Percentiles rank a stretch among this genome's conserved stretches.
These are phyloP conservation scores for Lipomyces chichibuensis DNA, from an alignment of 805 yeast genomes.

Conservation along the genomic window DNA sequence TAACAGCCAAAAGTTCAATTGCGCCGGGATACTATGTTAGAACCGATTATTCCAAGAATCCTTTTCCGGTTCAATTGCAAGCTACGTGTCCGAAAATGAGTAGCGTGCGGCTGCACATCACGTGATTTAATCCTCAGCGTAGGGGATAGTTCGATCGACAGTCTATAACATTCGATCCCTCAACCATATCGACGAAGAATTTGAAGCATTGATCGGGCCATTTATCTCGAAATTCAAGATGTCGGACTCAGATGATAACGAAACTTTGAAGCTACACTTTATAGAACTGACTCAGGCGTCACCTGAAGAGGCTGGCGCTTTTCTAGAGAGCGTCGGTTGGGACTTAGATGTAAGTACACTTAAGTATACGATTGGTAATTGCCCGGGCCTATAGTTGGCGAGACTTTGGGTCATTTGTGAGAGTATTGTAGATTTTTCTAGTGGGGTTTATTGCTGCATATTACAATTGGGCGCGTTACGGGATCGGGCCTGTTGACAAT, in stretches of 20 bases:
- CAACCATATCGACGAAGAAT: not conserved
- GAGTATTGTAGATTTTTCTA: not conserved
- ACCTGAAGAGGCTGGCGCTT: conserved; percentile 48
- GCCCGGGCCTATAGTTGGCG: not conserved
- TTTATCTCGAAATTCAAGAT: not conserved
- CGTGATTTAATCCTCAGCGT: not conserved
- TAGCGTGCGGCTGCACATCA: not conserved
- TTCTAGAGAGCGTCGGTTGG: conserved; percentile 45
- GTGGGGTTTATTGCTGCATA: not conserved
- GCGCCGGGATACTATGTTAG: not conserved
- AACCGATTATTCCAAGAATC: not conserved
- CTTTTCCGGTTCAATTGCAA: not conserved
- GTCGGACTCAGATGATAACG: not conserved
- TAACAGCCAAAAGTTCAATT: not conserved
- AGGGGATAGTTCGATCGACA: not conserved
- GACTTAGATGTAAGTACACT: conserved; percentile 39
- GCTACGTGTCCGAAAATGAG: not conserved
- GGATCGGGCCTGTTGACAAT: not conserved
- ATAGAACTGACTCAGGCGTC: conserved; percentile 47
- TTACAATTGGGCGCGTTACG: not conserved
- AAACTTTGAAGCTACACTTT: conserved; percentile 38
- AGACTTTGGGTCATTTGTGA: not conserved
- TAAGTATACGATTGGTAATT: not conserved
- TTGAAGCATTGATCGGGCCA: not conserved
- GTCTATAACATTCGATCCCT: not conserved